These are phyloP conservation scores for Spathaspora gorwiae DNA, from an alignment of 805 yeast species.

Conservation along the genomic window DNA sequence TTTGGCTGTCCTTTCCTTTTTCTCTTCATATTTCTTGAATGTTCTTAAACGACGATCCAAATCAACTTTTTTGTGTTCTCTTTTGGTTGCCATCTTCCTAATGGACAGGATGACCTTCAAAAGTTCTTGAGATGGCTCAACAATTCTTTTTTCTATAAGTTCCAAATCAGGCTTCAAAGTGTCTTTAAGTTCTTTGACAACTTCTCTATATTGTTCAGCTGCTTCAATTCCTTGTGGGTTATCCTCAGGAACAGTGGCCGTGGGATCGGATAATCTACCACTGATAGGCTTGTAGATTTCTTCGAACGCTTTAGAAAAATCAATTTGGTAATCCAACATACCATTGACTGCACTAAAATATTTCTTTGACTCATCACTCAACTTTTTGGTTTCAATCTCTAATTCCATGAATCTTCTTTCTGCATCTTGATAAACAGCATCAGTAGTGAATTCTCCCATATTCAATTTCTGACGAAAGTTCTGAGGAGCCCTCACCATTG, in stretches of 20 bases:
- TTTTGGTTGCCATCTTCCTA: constrained; percentile 90
- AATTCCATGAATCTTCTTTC: constrained; percentile 93
- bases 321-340: constrained; percentile 89
- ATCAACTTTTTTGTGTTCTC: constrained; percentile 93
- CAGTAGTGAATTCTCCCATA: constrained; percentile 62
- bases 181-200: constrained; percentile 80
- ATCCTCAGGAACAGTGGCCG: constrained; percentile 80
- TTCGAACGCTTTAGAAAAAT: constrained; percentile 91
- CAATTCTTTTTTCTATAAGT: constrained; percentile 83
- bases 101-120: constrained; percentile 75
- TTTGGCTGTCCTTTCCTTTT: constrained; percentile 78
- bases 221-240: constrained; percentile 97
- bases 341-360: constrained; percentile 90
- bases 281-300: constrained; percentile 95
- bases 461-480: constrained; percentile 83
- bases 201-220: constrained; percentile 82
- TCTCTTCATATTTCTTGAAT: constrained; percentile 68
- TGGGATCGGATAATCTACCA: constrained; percentile 88
- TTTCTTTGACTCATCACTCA: constrained; percentile 84
- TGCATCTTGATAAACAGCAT: constrained; percentile 90
- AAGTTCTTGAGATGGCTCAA: constrained; percentile 87
- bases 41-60: constrained; percentile 78
- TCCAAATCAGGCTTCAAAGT: constrained; percentile 89
- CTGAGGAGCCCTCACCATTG: constrained; percentile 87
- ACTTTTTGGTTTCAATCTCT: constrained; percentile 82